phyloP scores from a whole-genome alignment of 2,329 filamentous ascomycete species.

The Sporothrix variecibatus region DNA sequence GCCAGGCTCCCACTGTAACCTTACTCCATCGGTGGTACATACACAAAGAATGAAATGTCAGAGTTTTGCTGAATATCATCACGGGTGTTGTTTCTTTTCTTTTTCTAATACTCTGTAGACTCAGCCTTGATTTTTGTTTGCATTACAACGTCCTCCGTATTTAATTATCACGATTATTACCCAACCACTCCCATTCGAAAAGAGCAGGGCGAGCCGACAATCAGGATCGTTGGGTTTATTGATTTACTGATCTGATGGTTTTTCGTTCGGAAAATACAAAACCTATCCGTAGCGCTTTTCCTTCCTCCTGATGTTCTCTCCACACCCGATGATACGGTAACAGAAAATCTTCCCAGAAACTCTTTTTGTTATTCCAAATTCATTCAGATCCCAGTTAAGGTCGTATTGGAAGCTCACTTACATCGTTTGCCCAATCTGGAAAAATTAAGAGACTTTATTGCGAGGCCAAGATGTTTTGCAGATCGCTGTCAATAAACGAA shows the following conservation, averaged over 20 bases:
- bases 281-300: background rate
- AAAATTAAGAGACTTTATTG: slow-evolving; percentile 2
- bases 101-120: background rate
- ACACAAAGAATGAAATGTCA: background rate
- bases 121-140: background rate
- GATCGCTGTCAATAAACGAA: background rate
- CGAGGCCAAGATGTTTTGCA: background rate
- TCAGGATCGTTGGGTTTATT: background rate
- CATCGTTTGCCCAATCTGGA: background rate
- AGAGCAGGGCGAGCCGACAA: background rate
- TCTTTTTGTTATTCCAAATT: slow-evolving; percentile 3
- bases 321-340: background rate
- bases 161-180: background rate
- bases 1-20: slow-evolving; percentile 3
- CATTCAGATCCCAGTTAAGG: background rate
- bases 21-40: background rate
- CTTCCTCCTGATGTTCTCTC: background rate
- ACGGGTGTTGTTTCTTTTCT: background rate
- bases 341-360: background rate
- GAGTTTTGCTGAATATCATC: background rate
- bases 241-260: background rate
- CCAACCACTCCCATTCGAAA: background rate
- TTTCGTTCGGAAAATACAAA: background rate
- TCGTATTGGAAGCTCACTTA: background rate
- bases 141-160: background rate